These are phyloP conservation scores for Hibiscus tridactylites DNA, from an alignment of 345 rosid genomes.

Conservation along the genomic window DNA sequence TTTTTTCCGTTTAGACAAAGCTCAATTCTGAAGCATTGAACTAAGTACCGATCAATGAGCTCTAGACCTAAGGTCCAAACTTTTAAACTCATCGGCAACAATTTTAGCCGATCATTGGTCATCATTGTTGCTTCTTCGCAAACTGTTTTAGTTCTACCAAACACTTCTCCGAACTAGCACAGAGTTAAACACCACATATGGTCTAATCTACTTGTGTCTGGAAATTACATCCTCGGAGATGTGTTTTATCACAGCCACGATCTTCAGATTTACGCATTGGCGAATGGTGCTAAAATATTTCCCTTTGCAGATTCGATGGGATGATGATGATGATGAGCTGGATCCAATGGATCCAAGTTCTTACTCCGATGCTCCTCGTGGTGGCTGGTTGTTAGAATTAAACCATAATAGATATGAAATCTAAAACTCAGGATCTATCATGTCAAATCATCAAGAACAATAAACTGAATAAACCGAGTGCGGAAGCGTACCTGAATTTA, in stretches of 20 bases:
- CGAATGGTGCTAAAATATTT: not conserved
- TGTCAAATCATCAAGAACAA: too few species aligned
- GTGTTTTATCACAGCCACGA: not conserved
- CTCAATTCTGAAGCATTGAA: not conserved
- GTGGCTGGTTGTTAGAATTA: too few species aligned
- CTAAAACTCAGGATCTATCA: too few species aligned
- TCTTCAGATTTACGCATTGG: not conserved
- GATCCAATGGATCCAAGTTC: slow-evolving; percentile 99
- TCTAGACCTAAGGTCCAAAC: not conserved
- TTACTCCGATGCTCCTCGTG: slow-evolving; percentile 99
- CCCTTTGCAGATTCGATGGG: slow-evolving; percentile 42
- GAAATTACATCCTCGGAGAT: not conserved
- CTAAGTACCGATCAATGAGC: not conserved
- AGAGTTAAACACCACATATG: not conserved
- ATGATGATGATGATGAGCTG: slow-evolving; percentile 76
- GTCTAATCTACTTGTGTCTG: too few species aligned
- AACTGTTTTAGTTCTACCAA: not conserved
- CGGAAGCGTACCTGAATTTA: too few species aligned
- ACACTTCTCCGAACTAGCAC: not conserved
- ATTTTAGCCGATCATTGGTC: not conserved
- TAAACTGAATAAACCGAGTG: too few species aligned
- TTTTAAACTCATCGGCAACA: too few species aligned
- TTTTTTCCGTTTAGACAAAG: not conserved
- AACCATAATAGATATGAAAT: too few species aligned
- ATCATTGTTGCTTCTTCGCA: not conserved